phyloP scores from a whole-genome alignment of 2,329 filamentous ascomycete genomes.

The Aureobasidium lini region DNA sequence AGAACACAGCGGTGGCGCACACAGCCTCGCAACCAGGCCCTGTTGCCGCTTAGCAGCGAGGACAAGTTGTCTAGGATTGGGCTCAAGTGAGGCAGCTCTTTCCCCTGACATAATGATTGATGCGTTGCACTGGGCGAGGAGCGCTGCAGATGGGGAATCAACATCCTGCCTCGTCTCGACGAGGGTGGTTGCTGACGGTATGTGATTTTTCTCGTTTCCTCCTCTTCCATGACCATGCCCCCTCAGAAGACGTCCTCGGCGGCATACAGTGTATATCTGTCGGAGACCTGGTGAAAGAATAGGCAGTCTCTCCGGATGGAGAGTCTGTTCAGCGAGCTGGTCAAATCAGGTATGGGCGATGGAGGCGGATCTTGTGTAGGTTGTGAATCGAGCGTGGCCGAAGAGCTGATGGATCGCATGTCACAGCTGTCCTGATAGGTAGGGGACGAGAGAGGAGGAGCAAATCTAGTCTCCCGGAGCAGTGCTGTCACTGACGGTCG shows the following conservation, averaged over 20 bases:
- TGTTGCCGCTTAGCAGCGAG: conserved; percentile 3
- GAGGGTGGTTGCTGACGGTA: background rate
- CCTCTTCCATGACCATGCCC: background rate
- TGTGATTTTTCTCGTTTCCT: background rate
- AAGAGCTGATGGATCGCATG: background rate
- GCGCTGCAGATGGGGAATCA: too few relatives aligned
- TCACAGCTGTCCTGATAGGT: background rate
- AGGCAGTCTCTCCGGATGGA: too few relatives aligned
- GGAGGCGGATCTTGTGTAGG: too few relatives aligned
- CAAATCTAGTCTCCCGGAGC: background rate
- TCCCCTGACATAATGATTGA: too few relatives aligned
- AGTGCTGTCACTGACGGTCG: background rate
- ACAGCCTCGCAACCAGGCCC: background rate
- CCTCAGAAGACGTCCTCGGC: background rate
- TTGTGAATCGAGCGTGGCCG: too few relatives aligned
- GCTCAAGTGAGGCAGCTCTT: background rate
- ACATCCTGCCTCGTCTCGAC: background rate
- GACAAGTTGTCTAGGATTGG: background rate
- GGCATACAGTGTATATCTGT: too few relatives aligned
- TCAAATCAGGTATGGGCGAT: too few relatives aligned
- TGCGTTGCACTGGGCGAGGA: too few relatives aligned
- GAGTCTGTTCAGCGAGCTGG: background rate
- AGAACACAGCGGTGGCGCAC: background rate
- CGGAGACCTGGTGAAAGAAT: too few relatives aligned
- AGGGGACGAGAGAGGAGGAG: background rate